These are phyloP conservation scores for Vinca minor DNA, from an alignment of 257 asterid genomes.

Conservation along the genomic window DNA sequence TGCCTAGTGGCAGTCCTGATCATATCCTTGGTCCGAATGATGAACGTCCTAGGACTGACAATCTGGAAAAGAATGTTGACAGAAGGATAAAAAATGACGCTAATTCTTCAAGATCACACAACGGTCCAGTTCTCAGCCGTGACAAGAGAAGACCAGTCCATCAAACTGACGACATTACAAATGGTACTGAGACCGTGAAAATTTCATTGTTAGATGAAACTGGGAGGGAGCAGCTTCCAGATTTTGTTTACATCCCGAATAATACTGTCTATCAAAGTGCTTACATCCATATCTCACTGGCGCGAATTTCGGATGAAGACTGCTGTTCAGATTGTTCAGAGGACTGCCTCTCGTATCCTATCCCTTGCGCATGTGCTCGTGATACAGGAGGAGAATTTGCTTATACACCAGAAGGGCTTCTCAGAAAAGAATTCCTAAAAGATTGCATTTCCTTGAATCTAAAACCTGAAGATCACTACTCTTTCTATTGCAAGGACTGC, in stretches of 20 bases:
- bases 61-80: conserved; percentile 9
- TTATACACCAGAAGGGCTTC: conserved; percentile 50
- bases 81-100: conserved; percentile 17
- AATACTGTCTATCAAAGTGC: conserved; percentile 49
- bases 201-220: conserved; percentile 50
- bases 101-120: conserved; percentile 16
- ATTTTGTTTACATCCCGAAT: conserved; percentile 33
- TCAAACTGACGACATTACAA: conserved; percentile 37
- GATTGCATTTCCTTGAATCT: conserved; percentile 38
- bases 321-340: conserved; percentile 53
- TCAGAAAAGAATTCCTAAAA: conserved; percentile 38
- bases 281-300: conserved; percentile 45
- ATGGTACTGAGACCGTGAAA: conserved; percentile 42
- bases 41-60: conserved; percentile 1
- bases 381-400: conserved; percentile 78
- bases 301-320: conserved; percentile 63
- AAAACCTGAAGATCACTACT: conserved; percentile 29
- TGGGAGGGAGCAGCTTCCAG: conserved; percentile 40
- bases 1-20: conserved; percentile 1
- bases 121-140: not conserved
- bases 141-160: conserved; percentile 16
- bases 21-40: not conserved
- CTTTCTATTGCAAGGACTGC: conserved; percentile 51
- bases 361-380: conserved; percentile 76
- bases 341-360: conserved; percentile 49